Evolutionary conservation across 2,329 filamentous ascomycete genomes (phyloP).

Genomic region (Emericellopsis atlantica): DNA sequence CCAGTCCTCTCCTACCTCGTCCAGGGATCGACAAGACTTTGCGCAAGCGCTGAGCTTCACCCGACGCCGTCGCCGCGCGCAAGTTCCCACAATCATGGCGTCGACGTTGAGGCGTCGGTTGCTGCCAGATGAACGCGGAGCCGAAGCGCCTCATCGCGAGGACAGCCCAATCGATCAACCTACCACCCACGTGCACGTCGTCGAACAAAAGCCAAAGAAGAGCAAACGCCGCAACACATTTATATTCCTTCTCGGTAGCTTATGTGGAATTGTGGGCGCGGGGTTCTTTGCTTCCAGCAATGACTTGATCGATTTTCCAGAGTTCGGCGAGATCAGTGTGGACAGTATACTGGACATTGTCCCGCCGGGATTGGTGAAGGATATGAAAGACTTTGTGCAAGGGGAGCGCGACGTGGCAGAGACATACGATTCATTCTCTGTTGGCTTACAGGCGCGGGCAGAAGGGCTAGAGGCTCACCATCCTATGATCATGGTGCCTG

Average conservation of each 20-base stretch:
- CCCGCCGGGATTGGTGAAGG: conserved; percentile 72
- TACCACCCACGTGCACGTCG: conserved; percentile 24
- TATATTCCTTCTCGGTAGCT: conserved; percentile 74
- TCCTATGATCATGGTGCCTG: conserved; percentile 92
- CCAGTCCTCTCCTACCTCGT: too few species aligned
- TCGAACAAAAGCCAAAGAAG: conserved; percentile 31
- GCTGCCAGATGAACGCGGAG: conserved; percentile 1
- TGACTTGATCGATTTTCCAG: conserved; percentile 73
- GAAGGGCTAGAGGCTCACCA: conserved; percentile 76
- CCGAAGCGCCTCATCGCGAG: conserved; percentile 7
- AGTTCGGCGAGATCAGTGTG: conserved; percentile 62
- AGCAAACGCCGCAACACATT: conserved; percentile 67
- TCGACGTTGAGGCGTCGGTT: conserved; percentile 4
- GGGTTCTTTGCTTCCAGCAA: conserved; percentile 83
- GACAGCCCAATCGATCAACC: conserved; percentile 13
- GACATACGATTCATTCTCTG: conserved; percentile 86
- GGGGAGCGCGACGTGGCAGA: conserved; percentile 73
- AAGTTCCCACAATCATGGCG: conserved; percentile 1
- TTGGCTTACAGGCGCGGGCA: conserved; percentile 68
- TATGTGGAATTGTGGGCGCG: conserved; percentile 84
- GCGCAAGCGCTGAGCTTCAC: too few species aligned
- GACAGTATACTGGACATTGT: conserved; percentile 79
- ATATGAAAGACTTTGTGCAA: conserved; percentile 77
- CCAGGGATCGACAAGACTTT: too few species aligned
- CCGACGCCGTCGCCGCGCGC: too few species aligned